Percentiles rank a stretch among this genome's conserved stretches.
Conservation (phyloP, 2,329 filamentous ascomycete species). For the Epichloe sibirici region DNA sequence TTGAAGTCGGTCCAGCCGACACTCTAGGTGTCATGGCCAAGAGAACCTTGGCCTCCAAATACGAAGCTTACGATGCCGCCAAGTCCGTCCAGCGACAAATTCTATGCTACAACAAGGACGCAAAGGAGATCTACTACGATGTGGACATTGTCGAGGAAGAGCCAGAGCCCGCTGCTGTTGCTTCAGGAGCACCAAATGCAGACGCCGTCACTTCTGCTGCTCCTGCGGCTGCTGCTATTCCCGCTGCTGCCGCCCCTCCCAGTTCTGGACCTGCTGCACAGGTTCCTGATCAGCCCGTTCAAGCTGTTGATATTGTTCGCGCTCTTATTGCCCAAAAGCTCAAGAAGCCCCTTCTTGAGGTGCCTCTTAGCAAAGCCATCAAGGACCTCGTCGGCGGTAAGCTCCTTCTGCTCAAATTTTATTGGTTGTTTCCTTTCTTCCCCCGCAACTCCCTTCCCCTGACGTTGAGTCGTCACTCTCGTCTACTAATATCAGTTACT, state of each 20-base stretch:
- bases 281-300: conserved; percentile 75
- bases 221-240: conserved; percentile 41
- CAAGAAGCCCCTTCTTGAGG: conserved; percentile 82
- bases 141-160: conserved; percentile 93
- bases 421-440: background rate
- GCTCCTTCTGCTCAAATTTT: conserved; percentile 21
- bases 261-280: conserved; percentile 77
- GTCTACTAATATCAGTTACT: background rate
- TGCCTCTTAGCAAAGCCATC: conserved; percentile 91
- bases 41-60: conserved; percentile 89
- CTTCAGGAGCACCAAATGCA: conserved; percentile 34
- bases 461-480: too few species aligned
- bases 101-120: conserved; percentile 98
- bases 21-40: conserved; percentile 97
- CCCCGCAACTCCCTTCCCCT: background rate
- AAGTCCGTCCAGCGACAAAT: conserved; percentile 95
- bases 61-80: conserved; percentile 95
- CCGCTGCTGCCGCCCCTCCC: conserved; percentile 45
- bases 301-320: conserved; percentile 80
- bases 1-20: conserved; percentile 93
- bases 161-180: conserved; percentile 46
- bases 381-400: conserved; percentile 95
- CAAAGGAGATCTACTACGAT: conserved; percentile 99
- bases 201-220: conserved; percentile 41
- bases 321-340: conserved; percentile 91